Conservation (phyloP, 768 basidiomycete species). For the Auriscalpium vulgare region DNA sequence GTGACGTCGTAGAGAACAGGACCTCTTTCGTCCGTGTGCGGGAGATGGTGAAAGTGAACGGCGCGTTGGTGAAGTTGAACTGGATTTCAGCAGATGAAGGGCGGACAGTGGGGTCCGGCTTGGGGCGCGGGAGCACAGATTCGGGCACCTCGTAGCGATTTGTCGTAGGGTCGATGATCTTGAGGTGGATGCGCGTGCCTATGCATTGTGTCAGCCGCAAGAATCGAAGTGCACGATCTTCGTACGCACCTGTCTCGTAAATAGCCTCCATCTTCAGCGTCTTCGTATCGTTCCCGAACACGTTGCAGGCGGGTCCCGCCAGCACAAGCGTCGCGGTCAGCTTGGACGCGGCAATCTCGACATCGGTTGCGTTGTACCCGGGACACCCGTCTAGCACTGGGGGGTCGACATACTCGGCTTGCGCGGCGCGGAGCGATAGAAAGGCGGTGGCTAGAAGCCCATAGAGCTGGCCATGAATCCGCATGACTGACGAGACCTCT, state of each 20-base stretch:
- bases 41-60: slow-evolving; percentile 54
- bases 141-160: slow-evolving; percentile 59
- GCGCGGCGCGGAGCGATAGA: neutral
- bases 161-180: slow-evolving; percentile 44
- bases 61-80: slow-evolving; percentile 51
- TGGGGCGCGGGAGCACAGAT: slow-evolving; percentile 50
- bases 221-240: neutral
- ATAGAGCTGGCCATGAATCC: too few species aligned
- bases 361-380: slow-evolving; percentile 46
- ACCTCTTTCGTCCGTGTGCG: slow-evolving; percentile 42
- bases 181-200: slow-evolving; percentile 56
- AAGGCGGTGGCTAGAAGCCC: too few species aligned
- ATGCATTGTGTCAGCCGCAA: neutral
- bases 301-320: slow-evolving; percentile 43
- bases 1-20: slow-evolving; percentile 51
- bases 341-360: slow-evolving; percentile 28
- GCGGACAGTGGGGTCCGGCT: slow-evolving; percentile 20
- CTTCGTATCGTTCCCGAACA: slow-evolving; percentile 49
- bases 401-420: slow-evolving; percentile 20
- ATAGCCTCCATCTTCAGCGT: slow-evolving; percentile 41
- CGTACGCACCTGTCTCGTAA: slow-evolving; percentile 45
- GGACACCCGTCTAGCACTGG: slow-evolving; percentile 45
- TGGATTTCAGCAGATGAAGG: slow-evolving; percentile 35
- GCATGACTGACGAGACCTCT: too few species aligned
- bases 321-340: slow-evolving; percentile 47